Base-by-base conservation (phyloP, 352 stramenopile genomes). In the Phytophthora sojae region DNA sequence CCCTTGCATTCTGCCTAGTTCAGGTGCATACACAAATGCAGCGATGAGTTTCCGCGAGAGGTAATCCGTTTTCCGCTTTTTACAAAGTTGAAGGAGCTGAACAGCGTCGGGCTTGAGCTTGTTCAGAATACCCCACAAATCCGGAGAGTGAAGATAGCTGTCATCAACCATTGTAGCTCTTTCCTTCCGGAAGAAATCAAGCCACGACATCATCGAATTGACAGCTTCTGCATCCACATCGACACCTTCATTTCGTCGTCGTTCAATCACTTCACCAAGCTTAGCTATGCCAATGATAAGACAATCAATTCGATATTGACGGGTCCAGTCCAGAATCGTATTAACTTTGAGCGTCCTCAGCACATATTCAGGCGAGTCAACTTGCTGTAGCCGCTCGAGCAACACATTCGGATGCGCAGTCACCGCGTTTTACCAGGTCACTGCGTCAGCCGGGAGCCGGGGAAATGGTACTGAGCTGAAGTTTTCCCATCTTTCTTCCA, bases 301-400 rank as follows among this genome's bases (percentile, higher is more conserved):
- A n/a, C 15, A 57, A 9, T 17, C 51, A 17, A 11, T 44, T 57
- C 21, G 39, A 29, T 2, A 47, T 5, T 47, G 30, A 11, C 30
- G 17, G 12, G 53, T 59, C 53, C 53, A 45, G 29, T 25, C 30
- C 29, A 59, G 2, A n/a, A 47, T 47, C 9, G 14, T 47, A n/a
- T 19, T 5, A 2, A 19, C 53, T 15, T 45, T 59, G 6, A 59
- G 53, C 14, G 53, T 29, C 17, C 53, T 29, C 6, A 59, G 8
- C 8, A 49, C 17, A n/a, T 29, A 59, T 47, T 59, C 53, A 8
- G 53, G 53, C 7, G 53, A 59, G 8, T 59, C 53, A 5, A 59
- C n/a, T 17, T 29, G 53, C 17, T 59, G 53, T 14, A 59, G 17
- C 53, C 30, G 49, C n/a, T 26, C 29, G 4, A 59, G 21, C 26